Percentiles rank a stretch among this genome's conserved stretches.
These are phyloP conservation scores for Mycena sp. DNA, from an alignment of 1,284 basidiomycete genomes.

Conservation along the genomic window DNA sequence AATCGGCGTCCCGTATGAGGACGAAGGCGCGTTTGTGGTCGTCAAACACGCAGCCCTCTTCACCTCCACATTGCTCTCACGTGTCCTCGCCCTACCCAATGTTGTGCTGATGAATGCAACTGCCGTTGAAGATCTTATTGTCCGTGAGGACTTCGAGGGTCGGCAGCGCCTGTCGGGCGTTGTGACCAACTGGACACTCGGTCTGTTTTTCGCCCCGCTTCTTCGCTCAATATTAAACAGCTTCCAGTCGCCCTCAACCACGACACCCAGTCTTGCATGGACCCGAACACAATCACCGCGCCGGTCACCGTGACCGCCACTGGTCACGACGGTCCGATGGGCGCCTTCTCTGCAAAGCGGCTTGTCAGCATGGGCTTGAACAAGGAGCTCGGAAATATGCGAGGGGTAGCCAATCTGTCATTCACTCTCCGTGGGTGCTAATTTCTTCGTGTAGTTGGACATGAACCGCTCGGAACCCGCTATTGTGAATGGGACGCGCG, in stretches of 20 bases:
- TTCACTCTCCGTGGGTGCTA: not conserved
- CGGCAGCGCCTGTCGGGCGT: conserved; percentile 83
- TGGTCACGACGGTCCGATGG: conserved; percentile 87
- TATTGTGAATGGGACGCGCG: conserved; percentile 78
- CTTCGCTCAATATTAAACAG: too few species aligned
- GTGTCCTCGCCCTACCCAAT: conserved; percentile 79
- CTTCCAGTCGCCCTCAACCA: conserved; percentile 77
- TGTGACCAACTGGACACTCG: conserved; percentile 86
- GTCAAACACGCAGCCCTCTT: conserved; percentile 87
- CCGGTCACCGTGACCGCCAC: conserved; percentile 79
- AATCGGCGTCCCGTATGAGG: conserved; percentile 82
- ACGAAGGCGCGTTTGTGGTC: conserved; percentile 83
- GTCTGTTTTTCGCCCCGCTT: too few species aligned
- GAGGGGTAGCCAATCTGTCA: conserved; percentile 46
- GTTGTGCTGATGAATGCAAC: conserved; percentile 83
- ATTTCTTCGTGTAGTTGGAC: conserved; percentile 51
- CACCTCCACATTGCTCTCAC: conserved; percentile 82
- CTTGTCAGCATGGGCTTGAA: conserved; percentile 81
- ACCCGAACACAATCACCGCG: conserved; percentile 85
- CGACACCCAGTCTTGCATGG: conserved; percentile 88
- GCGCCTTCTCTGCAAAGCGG: conserved; percentile 87
- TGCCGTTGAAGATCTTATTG: conserved; percentile 81
- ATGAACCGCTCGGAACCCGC: conserved; percentile 84
- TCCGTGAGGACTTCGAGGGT: conserved; percentile 67
- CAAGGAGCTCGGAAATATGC: conserved; percentile 86